A percentile compares a stretch with the other conserved stretches of the same genome.
Evolutionary conservation across 1,284 basidiomycete species (phyloP).

Genomic region (Irpex sp.): DNA sequence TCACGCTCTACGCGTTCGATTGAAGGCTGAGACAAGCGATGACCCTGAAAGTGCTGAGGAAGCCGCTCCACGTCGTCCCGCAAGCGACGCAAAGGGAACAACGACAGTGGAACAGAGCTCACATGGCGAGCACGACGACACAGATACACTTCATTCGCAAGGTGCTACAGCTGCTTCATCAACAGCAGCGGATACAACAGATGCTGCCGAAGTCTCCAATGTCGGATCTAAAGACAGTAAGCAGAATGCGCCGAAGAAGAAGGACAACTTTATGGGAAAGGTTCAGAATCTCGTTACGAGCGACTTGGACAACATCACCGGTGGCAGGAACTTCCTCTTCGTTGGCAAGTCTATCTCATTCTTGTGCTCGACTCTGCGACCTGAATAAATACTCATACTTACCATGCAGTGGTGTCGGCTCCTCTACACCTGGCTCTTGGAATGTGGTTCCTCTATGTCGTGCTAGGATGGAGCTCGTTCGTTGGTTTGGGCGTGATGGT

Average conservation of each 20-base stretch:
- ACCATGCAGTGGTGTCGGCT: slow-evolving; percentile 22
- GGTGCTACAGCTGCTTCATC: slow-evolving; percentile 1
- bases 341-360: slow-evolving; percentile 12
- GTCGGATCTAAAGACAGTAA: background rate
- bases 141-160: slow-evolving; percentile 3
- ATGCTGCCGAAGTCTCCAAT: background rate
- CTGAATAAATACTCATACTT: background rate
- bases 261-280: slow-evolving; percentile 38
- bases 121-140: slow-evolving; percentile 9
- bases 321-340: slow-evolving; percentile 28
- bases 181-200: slow-evolving; percentile 7
- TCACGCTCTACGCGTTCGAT: slow-evolving; percentile 63
- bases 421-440: slow-evolving; percentile 35
- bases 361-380: background rate
- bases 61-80: background rate
- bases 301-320: slow-evolving; percentile 27
- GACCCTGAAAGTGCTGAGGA: slow-evolving; percentile 12
- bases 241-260: slow-evolving; percentile 11
- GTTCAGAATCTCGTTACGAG: slow-evolving; percentile 40
- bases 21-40: slow-evolving; percentile 46
- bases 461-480: slow-evolving; percentile 51
- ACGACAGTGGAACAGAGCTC: slow-evolving; percentile 20
- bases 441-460: slow-evolving; percentile 39
- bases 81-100: background rate
- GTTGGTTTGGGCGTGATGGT: slow-evolving; percentile 52